phyloP scores from a whole-genome alignment of 2,329 filamentous ascomycete genomes.

The Drechslera avenae region DNA sequence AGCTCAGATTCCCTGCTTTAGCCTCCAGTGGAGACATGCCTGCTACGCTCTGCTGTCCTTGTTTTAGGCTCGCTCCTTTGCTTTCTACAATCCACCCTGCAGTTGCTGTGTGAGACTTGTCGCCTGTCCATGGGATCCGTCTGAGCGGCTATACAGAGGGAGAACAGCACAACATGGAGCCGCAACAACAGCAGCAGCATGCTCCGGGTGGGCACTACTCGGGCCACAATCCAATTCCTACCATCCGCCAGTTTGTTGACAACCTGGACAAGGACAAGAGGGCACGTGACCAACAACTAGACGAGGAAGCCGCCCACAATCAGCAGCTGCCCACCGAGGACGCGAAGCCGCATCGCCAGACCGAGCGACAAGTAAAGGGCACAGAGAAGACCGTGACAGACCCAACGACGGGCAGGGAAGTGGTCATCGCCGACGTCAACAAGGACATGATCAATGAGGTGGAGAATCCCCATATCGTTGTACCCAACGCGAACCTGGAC shows the following conservation, averaged over 20 bases:
- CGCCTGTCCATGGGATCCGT: constrained; percentile 4
- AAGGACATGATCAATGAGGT: constrained; percentile 71
- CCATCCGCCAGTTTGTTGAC: constrained; percentile 81
- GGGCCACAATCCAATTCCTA: constrained; percentile 81
- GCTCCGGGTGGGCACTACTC: constrained; percentile 75
- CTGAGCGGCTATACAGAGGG: constrained; percentile 9
- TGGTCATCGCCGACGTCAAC: constrained; percentile 83
- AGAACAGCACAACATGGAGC: constrained; percentile 47
- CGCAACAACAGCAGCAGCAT: constrained; percentile 54
- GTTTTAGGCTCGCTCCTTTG: too few relatives aligned
- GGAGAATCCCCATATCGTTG: constrained; percentile 74
- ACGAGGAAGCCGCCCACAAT: constrained; percentile 51
- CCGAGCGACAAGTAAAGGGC: constrained; percentile 53
- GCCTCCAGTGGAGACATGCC: constrained; percentile 11
- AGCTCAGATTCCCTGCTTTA: constrained; percentile 25
- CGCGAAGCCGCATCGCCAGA: constrained; percentile 48
- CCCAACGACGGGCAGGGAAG: constrained; percentile 83
- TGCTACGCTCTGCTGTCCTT: constrained; percentile 6
- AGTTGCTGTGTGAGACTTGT: constrained; percentile 15
- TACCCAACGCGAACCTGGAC: constrained; percentile 87
- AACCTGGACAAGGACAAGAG: constrained; percentile 80
- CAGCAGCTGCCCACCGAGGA: constrained; percentile 38
- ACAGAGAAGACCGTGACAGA: constrained; percentile 73
- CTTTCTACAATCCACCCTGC: too few relatives aligned
- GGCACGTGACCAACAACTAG: constrained; percentile 72